Conservation (phyloP, 169 alveolate genomes). For the Eimeria tenella region DNA sequence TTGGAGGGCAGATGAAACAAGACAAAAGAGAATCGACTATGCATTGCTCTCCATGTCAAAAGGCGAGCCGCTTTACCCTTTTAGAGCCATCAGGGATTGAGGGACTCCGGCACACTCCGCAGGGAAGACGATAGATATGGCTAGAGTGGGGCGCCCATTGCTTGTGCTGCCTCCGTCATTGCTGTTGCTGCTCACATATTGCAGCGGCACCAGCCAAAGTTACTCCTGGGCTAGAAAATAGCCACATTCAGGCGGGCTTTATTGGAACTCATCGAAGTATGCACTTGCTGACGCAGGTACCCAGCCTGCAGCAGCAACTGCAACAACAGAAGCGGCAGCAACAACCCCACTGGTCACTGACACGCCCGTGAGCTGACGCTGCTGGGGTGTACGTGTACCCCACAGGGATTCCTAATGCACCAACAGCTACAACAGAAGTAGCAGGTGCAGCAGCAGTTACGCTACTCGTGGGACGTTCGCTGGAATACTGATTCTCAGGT, state of each 20-base stretch:
- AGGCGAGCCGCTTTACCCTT: no score
- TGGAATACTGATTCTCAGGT: not conserved
- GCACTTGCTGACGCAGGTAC: not conserved
- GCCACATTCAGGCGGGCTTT: not conserved
- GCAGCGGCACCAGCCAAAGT: not conserved
- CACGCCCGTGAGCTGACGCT: not conserved
- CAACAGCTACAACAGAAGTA: constrained; percentile 20
- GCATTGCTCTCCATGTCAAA: no score
- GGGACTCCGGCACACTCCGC: not conserved
- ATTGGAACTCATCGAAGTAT: not conserved
- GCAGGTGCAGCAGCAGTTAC: constrained; percentile 25
- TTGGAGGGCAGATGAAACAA: not conserved
- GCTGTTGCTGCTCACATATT: not conserved
- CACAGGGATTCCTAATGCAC: constrained; percentile 36
- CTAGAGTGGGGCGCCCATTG: not conserved
- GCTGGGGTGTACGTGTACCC: not conserved
- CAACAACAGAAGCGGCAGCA: constrained; percentile 29
- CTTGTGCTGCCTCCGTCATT: not conserved
- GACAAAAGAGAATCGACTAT: not conserved
- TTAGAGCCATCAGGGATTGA: not conserved
- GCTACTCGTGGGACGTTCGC: not conserved
- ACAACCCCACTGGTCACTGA: constrained; percentile 52
- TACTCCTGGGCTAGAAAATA: not conserved
- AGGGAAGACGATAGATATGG: not conserved
- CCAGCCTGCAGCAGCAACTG: constrained; percentile 8